Conservation (phyloP, 495 filamentous ascomycete genomes). For the Achaetomiella virescens region DNA sequence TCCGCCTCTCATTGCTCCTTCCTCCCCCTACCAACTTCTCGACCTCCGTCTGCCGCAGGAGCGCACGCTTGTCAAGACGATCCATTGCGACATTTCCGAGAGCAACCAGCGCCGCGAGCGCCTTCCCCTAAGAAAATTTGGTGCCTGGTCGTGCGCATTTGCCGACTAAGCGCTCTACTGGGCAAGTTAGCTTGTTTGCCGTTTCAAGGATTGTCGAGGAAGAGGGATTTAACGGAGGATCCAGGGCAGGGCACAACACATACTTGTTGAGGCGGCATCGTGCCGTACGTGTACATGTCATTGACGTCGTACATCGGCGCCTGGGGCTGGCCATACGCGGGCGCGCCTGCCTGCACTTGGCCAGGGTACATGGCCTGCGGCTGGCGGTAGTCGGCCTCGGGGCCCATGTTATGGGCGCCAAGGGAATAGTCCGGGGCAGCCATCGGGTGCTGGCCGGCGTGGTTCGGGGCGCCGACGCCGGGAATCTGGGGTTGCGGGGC, state of each 20-base stretch:
- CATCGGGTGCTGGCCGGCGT: constrained; percentile 37
- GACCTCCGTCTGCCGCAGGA: too few species aligned
- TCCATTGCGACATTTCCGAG: too few species aligned
- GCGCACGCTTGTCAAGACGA: too few species aligned
- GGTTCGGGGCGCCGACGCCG: constrained; percentile 54
- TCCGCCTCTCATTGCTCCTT: too few species aligned
- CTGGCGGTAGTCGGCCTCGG: constrained; percentile 74
- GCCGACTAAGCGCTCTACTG: constrained; percentile 25
- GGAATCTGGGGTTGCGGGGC: constrained; percentile 52
- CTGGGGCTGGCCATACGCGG: constrained; percentile 66
- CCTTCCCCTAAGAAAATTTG: too few species aligned
- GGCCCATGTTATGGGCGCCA: constrained; percentile 34
- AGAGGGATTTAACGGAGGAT: not conserved
- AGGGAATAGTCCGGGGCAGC: constrained; percentile 62
- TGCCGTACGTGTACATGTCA: constrained; percentile 81
- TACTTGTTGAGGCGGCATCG: constrained; percentile 83
- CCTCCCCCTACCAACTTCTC: too few species aligned
- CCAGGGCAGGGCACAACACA: constrained; percentile 20
- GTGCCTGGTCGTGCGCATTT: too few species aligned
- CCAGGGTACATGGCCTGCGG: constrained; percentile 71
- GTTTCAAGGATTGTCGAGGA: not conserved
- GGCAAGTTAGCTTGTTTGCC: constrained; percentile 8
- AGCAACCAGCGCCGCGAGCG: too few species aligned
- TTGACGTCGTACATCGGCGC: constrained; percentile 69
- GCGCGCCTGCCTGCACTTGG: constrained; percentile 65